Conservation (phyloP, 2,329 filamentous ascomycete genomes). For the Stromatinia cepivora region DNA sequence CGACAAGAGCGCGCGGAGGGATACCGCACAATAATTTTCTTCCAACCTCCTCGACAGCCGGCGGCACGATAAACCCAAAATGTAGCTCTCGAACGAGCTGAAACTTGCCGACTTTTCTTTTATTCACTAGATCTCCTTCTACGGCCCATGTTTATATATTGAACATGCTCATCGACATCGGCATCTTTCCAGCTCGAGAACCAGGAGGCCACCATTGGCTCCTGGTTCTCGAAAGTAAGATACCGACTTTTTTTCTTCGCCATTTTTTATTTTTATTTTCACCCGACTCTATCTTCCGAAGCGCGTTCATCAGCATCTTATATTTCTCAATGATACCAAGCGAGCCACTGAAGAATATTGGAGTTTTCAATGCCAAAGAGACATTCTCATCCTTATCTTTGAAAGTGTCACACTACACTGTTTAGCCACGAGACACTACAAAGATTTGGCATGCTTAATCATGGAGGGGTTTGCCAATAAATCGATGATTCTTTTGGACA, state of each 20-base stretch:
- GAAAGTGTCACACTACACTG: background rate
- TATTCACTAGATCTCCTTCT: background rate
- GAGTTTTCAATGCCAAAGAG: background rate
- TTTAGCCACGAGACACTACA: background rate
- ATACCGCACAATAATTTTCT: background rate
- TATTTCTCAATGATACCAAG: background rate
- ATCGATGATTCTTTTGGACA: conserved; percentile 11
- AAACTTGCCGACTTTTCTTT: background rate
- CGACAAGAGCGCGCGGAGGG: conserved; percentile 5
- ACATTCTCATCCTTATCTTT: background rate
- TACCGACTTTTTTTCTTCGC: background rate
- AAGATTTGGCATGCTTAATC: background rate
- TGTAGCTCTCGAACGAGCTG: background rate
- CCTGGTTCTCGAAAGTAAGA: background rate
- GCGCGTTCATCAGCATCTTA: background rate
- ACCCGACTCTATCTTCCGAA: background rate
- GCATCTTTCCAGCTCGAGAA: background rate
- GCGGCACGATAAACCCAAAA: background rate
- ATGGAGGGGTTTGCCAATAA: background rate
- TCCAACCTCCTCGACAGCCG: background rate
- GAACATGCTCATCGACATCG: background rate
- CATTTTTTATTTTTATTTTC: background rate
- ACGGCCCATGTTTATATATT: background rate
- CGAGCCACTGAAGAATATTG: background rate
- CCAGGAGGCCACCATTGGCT: background rate